Percentiles rank a stretch among this genome's conserved stretches.
phyloP scores from a whole-genome alignment of 768 basidiomycete species.

The Dictyophora rubrovolvata region DNA sequence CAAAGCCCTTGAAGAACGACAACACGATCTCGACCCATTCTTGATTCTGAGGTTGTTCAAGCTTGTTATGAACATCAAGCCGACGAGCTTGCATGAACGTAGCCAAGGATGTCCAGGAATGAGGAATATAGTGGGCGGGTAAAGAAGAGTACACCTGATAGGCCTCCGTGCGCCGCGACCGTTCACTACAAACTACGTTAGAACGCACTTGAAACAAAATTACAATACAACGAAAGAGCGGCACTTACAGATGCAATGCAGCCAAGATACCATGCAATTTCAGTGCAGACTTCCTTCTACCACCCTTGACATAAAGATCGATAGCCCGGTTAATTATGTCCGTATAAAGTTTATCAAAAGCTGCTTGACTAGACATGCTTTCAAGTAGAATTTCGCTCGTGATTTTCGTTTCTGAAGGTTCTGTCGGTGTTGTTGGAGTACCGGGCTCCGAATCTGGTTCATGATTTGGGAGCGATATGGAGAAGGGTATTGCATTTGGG shows the following conservation, averaged over 20 bases:
- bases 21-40: constrained; percentile 78
- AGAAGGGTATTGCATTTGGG: constrained; percentile 65
- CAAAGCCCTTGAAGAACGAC: constrained; percentile 63
- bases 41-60: constrained; percentile 49
- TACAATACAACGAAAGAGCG: constrained; percentile 4
- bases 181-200: constrained; percentile 39
- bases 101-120: constrained; percentile 72
- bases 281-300: constrained; percentile 75
- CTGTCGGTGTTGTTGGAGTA: constrained; percentile 13
- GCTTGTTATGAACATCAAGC: constrained; percentile 50
- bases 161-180: constrained; percentile 51
- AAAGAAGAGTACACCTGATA: constrained; percentile 65
- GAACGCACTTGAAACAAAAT: constrained; percentile 6
- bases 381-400: constrained; percentile 52
- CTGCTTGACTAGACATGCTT: constrained; percentile 42
- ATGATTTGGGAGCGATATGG: constrained; percentile 27
- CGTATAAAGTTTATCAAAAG: constrained; percentile 74
- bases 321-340: constrained; percentile 71
- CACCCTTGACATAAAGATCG: constrained; percentile 74
- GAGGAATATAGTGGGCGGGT: constrained; percentile 78
- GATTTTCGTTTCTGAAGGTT: constrained; percentile 28
- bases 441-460: constrained; percentile 6
- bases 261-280: constrained; percentile 81
- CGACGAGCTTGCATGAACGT: constrained; percentile 70
- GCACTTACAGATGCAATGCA: constrained; percentile 73